Evolutionary conservation across 1,284 basidiomycete genomes (phyloP), one percentile per base, ranked within the genome.

Genomic region (Ceratobasidium sp.): DNA sequence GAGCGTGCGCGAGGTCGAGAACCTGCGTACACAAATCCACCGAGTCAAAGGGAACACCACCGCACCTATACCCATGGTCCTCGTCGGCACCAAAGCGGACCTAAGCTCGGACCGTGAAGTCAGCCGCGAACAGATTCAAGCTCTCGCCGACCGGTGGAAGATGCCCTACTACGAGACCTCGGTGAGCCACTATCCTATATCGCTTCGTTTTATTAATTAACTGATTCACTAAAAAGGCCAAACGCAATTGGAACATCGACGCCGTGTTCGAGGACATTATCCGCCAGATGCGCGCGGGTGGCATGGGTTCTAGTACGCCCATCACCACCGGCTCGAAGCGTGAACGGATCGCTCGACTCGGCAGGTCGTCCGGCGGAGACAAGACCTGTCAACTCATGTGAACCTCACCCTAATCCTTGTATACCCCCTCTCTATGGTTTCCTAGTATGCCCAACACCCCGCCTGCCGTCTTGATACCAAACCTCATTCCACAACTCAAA

Each of bases 31-130:
- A 80, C 93, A 94, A 81, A 95, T 96, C 77, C 88, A 91, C 77
- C 89, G 92, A 53, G 89, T 94, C 80, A 94, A 94, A 84, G 91
- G 90, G n/a, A 87, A 87, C 58, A 87, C 26, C 31, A 20, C 39
- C n/a, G 31, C 35, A 1, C 13, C 31, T 10, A 84, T 93, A 37
- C 95, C 95, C 10, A 93, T 97, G 80, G 92, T 96, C 47, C 88
- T 96, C 13, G 94, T 95, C 20, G 95, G 95, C 56, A 96, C 95
- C 71, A 97, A 97, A 84, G 88, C 94, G 77, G 95, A 97, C 83
- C 89, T 96, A 73, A 87, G 88, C 45, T 89, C 89, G 78, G 94
- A 96, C 83, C 89, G 95, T 37, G 93, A 95, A 81, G 94, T 97
- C 4, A 88, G 89, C 26, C 86, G 89, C 56, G 86, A 84, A 60